A percentile compares a stretch with the other conserved stretches of the same genome.
Evolutionary conservation across 2,329 filamentous ascomycete species (phyloP).

Genomic region (Fusarium scirpi): DNA sequence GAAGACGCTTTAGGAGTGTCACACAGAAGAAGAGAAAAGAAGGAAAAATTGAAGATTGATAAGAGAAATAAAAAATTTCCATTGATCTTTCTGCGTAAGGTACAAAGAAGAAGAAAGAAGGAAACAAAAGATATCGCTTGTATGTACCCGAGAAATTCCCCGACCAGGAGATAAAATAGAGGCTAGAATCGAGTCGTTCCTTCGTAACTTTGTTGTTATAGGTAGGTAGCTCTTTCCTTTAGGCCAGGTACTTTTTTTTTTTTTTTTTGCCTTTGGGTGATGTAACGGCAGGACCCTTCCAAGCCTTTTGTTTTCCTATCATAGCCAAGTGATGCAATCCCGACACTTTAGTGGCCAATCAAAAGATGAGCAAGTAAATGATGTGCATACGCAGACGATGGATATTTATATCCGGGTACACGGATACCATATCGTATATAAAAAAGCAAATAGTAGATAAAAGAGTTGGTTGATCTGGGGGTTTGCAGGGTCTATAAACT

Average conservation of each 20-base stretch:
- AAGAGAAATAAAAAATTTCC: not conserved
- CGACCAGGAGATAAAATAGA: not conserved
- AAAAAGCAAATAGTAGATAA: not conserved
- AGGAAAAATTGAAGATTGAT: not conserved
- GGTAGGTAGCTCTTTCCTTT: not conserved
- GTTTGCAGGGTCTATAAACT: not conserved
- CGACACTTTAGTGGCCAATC: constrained; percentile 1
- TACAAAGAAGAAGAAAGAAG: not conserved
- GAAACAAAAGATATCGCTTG: not conserved
- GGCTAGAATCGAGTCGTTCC: not conserved
- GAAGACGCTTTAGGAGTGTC: no score
- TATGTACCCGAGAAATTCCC: not conserved
- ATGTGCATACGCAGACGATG: constrained; percentile 3
- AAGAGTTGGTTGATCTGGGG: not conserved
- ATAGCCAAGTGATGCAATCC: constrained; percentile 1
- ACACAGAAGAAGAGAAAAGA: not conserved
- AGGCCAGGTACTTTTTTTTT: not conserved
- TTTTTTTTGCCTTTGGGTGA: not conserved
- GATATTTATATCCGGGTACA: not conserved
- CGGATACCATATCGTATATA: not conserved
- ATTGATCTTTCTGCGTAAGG: not conserved
- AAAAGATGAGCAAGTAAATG: not conserved
- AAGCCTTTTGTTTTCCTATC: not conserved
- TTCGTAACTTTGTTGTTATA: not conserved
- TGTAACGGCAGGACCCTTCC: not conserved